Evolutionary conservation across 148 eudicot species (phyloP).

Genomic region (Chenopodium quinoa): DNA sequence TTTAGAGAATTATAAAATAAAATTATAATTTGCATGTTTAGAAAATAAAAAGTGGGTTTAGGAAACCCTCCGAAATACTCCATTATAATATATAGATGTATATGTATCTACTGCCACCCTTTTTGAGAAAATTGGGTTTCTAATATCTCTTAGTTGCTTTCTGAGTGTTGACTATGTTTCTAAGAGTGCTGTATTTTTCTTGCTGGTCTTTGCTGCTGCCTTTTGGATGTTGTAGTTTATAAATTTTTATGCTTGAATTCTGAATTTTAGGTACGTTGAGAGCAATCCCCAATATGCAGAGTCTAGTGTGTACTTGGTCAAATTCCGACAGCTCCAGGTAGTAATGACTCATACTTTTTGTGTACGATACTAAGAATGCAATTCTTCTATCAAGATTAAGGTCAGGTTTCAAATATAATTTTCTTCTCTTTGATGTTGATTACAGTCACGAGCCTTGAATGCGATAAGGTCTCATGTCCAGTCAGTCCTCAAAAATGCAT

Average conservation of each 20-base stretch:
- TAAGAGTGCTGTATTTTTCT: not conserved
- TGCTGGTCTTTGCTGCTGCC: not conserved
- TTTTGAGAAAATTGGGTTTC: not conserved
- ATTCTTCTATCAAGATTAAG: not conserved
- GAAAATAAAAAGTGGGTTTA: no score
- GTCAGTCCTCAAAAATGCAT: constrained; percentile 74
- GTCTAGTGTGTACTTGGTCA: constrained; percentile 91
- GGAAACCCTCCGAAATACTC: no score
- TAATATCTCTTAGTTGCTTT: not conserved
- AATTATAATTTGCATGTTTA: no score
- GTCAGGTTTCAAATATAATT: not conserved
- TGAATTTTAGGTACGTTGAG: constrained; percentile 72
- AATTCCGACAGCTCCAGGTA: constrained; percentile 98
- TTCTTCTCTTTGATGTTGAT: constrained; percentile 25
- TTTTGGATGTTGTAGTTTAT: not conserved
- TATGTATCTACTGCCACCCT: not conserved
- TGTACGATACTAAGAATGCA: not conserved
- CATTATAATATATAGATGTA: no score
- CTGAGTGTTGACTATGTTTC: not conserved
- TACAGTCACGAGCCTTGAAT: constrained; percentile 93
- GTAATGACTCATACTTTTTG: not conserved
- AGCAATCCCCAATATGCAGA: constrained; percentile 99
- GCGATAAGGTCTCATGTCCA: constrained; percentile 87
- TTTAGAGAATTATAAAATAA: no score
- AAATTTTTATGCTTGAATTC: constrained; percentile 5